Conservation (phyloP, 768 basidiomycete species). For the Lactifluus rugatus region DNA sequence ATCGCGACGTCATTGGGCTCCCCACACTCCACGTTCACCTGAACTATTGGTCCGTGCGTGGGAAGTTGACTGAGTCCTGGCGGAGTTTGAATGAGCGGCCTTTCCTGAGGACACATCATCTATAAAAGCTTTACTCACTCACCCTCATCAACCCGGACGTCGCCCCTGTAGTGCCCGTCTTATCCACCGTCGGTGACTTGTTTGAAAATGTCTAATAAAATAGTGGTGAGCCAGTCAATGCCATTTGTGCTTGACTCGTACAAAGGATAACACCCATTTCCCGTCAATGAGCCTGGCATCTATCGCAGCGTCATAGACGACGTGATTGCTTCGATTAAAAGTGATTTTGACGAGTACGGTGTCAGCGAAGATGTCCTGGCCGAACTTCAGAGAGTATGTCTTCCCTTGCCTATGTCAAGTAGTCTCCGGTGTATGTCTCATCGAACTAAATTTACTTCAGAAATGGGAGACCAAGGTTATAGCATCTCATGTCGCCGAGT, state of each 20-base stretch:
- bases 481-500: constrained; percentile 91
- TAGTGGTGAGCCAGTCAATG: constrained; percentile 88
- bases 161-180: constrained; percentile 24
- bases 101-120: constrained; percentile 30
- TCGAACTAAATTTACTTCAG: constrained; percentile 31
- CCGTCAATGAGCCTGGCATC: constrained; percentile 65
- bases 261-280: constrained; percentile 41
- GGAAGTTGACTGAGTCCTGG: constrained; percentile 27
- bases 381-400: constrained; percentile 79
- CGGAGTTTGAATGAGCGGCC: constrained; percentile 37
- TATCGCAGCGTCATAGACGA: constrained; percentile 97
- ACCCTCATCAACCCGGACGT: constrained; percentile 29
- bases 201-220: constrained; percentile 86
- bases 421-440: constrained; percentile 17
- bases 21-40: not conserved
- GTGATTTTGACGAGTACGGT: constrained; percentile 96
- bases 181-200: constrained; percentile 24
- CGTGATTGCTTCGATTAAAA: constrained; percentile 77
- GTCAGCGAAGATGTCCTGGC: constrained; percentile 82
- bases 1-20: not conserved
- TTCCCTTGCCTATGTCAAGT: constrained; percentile 13
- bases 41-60: constrained; percentile 36
- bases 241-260: constrained; percentile 46
- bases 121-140: constrained; percentile 33
- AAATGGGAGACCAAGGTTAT: constrained; percentile 97